phyloP scores from a whole-genome alignment of 2,329 filamentous ascomycete species.

The Cercospora zeina region DNA sequence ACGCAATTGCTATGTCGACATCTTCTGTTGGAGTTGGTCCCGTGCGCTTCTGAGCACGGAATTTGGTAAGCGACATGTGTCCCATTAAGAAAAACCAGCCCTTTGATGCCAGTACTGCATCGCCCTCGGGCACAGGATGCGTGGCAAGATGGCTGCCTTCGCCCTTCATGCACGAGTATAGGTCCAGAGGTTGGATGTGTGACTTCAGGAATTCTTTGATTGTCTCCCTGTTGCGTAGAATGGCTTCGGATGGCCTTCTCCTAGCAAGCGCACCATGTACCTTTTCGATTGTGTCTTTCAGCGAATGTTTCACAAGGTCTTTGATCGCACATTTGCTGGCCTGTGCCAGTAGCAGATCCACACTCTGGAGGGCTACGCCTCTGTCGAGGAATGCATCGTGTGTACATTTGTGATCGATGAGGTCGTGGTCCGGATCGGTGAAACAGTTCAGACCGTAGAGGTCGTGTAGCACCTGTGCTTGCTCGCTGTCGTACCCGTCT shows the following conservation, averaged over 20 bases:
- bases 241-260: slow-evolving; percentile 73
- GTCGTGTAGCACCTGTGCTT: slow-evolving; percentile 82
- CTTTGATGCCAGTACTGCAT: slow-evolving; percentile 68
- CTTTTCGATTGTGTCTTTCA: slow-evolving; percentile 87
- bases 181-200: slow-evolving; percentile 74
- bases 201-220: slow-evolving; percentile 79
- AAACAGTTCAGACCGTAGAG: slow-evolving; percentile 72
- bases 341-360: slow-evolving; percentile 80
- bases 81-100: slow-evolving; percentile 93
- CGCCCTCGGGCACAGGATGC: slow-evolving; percentile 62
- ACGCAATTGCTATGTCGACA: slow-evolving; percentile 75
- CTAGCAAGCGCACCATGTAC: slow-evolving; percentile 82
- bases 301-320: slow-evolving; percentile 84
- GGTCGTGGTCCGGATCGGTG: slow-evolving; percentile 41
- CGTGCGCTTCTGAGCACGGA: slow-evolving; percentile 74
- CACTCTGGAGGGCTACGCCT: slow-evolving; percentile 73
- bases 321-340: slow-evolving; percentile 84
- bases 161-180: slow-evolving; percentile 80
- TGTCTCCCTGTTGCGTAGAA: slow-evolving; percentile 84
- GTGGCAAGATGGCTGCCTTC: slow-evolving; percentile 72
- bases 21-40: slow-evolving; percentile 75
- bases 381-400: slow-evolving; percentile 73
- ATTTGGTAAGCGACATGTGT: slow-evolving; percentile 84
- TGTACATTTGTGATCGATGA: slow-evolving; percentile 73
- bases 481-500: slow-evolving; percentile 80